Percentiles rank a stretch among this genome's conserved stretches.
These are phyloP conservation scores for Camptophora hylomeconis DNA, from an alignment of 2,329 filamentous ascomycete species.

Conservation along the genomic window DNA sequence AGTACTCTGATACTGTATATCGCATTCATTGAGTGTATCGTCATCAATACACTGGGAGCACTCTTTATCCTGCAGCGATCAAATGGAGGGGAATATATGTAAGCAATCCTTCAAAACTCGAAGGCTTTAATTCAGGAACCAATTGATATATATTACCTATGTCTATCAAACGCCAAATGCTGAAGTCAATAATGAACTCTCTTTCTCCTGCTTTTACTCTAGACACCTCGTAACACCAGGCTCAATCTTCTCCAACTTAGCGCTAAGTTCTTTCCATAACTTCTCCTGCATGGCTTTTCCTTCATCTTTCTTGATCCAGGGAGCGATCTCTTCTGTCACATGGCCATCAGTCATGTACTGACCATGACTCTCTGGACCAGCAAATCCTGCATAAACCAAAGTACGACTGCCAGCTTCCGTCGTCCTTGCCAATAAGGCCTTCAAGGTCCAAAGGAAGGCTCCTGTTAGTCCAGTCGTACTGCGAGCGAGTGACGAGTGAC, in stretches of 20 bases:
- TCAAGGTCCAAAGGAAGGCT: constrained; percentile 3
- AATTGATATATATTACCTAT: too few relatives aligned
- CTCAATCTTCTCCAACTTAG: constrained; percentile 5
- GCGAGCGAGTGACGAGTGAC: constrained; percentile 10
- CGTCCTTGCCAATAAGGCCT: constrained; percentile 1
- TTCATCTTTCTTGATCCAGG: constrained; percentile 3
- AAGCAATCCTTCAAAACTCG: too few relatives aligned
- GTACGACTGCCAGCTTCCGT: constrained; percentile 5
- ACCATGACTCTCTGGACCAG: constrained; percentile 3
- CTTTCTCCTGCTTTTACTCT: background rate
- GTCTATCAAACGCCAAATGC: too few relatives aligned
- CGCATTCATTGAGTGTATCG: too few relatives aligned
- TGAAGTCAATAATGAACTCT: too few relatives aligned
- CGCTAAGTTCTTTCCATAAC: constrained; percentile 3
- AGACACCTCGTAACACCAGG: constrained; percentile 2
- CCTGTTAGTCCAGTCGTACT: background rate
- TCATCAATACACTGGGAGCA: too few relatives aligned
- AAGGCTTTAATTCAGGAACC: too few relatives aligned
- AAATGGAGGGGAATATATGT: too few relatives aligned
- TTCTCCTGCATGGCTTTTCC: constrained; percentile 1
- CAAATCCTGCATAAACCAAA: constrained; percentile 1
- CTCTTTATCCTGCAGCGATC: too few relatives aligned
- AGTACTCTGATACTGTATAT: too few relatives aligned
- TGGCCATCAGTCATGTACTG: constrained; percentile 3
- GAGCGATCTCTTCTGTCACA: constrained; percentile 1